Evolutionary conservation across 805 yeast species (phyloP), one percentile per base, ranked within the genome.

Genomic region (Wickerhamiella dianesei): DNA sequence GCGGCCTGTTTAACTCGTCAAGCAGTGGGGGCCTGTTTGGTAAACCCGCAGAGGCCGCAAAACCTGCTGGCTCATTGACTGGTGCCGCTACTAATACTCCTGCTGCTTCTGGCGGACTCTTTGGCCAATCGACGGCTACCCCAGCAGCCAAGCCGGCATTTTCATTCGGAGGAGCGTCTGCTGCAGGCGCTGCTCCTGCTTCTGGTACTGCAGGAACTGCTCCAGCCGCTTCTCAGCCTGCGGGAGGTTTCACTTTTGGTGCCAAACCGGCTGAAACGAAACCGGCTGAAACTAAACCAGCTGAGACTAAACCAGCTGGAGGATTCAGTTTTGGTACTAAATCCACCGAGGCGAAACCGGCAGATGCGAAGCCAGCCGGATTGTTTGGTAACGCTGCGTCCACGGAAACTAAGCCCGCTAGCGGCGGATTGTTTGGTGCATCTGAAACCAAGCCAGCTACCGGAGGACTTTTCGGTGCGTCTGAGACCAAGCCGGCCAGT

Each of bases 21-120:
- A n/a, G n/a, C n/a, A n/a, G 44, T 9, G 42, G 47, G 14, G 43
- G 49, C 13, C 20, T 46, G 18, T 49, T 49, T 21, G 51, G 51
- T 1, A 39, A 29, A 19, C 35, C 21, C 16, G n/a, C 40, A 3
- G 40, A 43, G 21, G 12, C 39, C 5, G 39, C 19, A 17, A 36
- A 12, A 21, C 9, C 43, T 4, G 46, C 35, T 19, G 44, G 37
- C 13, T 21, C 45, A 8, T 13, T 22, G 29, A 35, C 22, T 32
- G 45, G 50, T 20, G 12, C 35, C 36, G 12, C 40, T 29, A 13
- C 50, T 3, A 44, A 14, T 29, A 35, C 41, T 16, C n/a, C 50
- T 2, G 40, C 50, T 6, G 29, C 49, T 8, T 36, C 39, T 3
- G 43, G 44, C 13, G 46, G 47, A 2, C 32, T 49, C 32, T 50